phyloP scores from a whole-genome alignment of 768 basidiomycete genomes.

The Leccinum ochraceum region DNA sequence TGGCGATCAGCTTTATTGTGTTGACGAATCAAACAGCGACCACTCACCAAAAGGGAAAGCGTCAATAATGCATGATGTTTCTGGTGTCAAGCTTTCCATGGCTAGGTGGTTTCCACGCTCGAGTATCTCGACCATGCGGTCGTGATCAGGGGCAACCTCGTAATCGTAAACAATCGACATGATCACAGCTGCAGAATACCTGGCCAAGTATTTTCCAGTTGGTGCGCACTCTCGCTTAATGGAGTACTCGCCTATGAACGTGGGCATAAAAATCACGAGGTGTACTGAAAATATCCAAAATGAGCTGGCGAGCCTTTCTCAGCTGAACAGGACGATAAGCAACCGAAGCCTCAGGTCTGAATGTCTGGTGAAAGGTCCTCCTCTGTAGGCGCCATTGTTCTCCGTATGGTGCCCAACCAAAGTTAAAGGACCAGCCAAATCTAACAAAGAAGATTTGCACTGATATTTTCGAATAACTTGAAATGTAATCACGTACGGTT shows the following conservation, averaged over 20 bases:
- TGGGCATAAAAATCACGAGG: slow-evolving; percentile 10
- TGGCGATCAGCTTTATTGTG: not conserved
- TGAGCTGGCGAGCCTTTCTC: slow-evolving; percentile 19
- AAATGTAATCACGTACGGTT: slow-evolving; percentile 12
- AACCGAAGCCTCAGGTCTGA: slow-evolving; percentile 17
- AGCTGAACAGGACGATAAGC: slow-evolving; percentile 21
- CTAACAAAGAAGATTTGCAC: slow-evolving; percentile 2
- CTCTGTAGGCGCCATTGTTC: slow-evolving; percentile 26
- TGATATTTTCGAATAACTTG: not conserved
- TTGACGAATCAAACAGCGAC: not conserved
- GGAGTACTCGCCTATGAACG: slow-evolving; percentile 10
- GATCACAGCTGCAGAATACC: slow-evolving; percentile 38
- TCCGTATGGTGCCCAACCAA: slow-evolving; percentile 20
- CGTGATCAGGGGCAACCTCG: slow-evolving; percentile 36
- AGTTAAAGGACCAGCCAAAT: slow-evolving; percentile 25
- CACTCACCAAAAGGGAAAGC: slow-evolving; percentile 27
- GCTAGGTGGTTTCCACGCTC: slow-evolving; percentile 32
- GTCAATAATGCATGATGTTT: slow-evolving; percentile 14
- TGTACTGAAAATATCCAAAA: slow-evolving; percentile 13
- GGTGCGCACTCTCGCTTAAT: not conserved
- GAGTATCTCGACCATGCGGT: slow-evolving; percentile 40
- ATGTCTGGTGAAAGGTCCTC: slow-evolving; percentile 26
- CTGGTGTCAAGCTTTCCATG: slow-evolving; percentile 18
- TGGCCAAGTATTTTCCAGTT: slow-evolving; percentile 5
- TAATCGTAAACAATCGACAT: slow-evolving; percentile 45